Evolutionary conservation across 148 eudicot species (phyloP).

Genomic region (Persicaria maculosa): DNA sequence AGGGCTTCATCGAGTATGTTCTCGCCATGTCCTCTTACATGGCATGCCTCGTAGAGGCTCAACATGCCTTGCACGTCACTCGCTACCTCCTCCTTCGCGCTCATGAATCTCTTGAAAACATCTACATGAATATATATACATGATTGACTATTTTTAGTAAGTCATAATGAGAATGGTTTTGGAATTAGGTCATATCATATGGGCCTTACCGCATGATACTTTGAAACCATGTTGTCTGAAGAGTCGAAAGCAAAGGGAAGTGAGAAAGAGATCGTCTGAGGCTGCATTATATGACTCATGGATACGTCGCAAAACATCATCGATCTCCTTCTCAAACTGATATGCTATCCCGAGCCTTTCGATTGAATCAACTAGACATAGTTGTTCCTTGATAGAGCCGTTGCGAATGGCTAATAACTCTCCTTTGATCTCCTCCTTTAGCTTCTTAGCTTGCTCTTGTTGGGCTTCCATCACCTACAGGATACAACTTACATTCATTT

Average conservation of each 20-base stretch:
- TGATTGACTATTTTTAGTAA: too few species aligned
- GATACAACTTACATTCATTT: background rate
- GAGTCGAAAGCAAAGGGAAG: constrained; percentile 33
- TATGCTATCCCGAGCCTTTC: background rate
- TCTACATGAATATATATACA: constrained; percentile 1
- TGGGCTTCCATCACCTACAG: background rate
- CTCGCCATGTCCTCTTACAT: constrained; percentile 26
- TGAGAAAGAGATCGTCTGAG: constrained; percentile 18
- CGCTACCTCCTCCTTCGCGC: constrained; percentile 12
- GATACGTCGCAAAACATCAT: background rate
- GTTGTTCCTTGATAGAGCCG: background rate
- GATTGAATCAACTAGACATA: background rate
- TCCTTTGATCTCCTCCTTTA: background rate
- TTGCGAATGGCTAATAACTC: background rate
- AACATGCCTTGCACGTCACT: constrained; percentile 24
- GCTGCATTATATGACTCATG: background rate
- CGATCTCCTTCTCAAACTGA: background rate
- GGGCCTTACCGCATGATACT: constrained; percentile 14
- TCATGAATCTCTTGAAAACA: constrained; percentile 22
- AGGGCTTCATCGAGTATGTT: constrained; percentile 35
- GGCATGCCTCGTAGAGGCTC: constrained; percentile 30
- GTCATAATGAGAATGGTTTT: too few species aligned
- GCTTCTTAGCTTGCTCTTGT: background rate
- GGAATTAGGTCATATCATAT: too few species aligned
- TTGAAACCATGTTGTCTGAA: constrained; percentile 21